These are phyloP conservation scores for Fistulifera pelliculosa DNA, from an alignment of 108 stramenopile genomes.

Conservation along the genomic window DNA sequence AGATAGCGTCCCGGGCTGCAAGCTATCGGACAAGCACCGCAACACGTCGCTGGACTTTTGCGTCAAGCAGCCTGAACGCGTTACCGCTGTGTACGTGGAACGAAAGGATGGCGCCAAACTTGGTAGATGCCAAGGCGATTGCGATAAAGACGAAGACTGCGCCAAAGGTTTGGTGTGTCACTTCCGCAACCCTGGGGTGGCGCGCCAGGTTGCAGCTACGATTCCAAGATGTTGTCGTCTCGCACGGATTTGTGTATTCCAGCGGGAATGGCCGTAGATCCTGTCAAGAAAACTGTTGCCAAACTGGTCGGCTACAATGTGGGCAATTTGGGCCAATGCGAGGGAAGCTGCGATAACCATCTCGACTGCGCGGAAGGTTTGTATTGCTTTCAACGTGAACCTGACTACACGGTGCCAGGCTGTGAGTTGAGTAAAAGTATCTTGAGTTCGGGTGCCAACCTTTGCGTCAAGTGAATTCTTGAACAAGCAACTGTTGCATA, in stretches of 20 bases:
- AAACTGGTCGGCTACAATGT: neutral
- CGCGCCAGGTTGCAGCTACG: constrained; percentile 15
- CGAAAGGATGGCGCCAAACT: neutral
- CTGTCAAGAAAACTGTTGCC: neutral
- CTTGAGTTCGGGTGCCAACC: no score
- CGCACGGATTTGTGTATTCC: no score
- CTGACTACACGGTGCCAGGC: constrained; percentile 11
- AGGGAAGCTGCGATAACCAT: constrained; percentile 1
- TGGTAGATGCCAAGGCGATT: constrained; percentile 6
- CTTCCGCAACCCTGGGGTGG: neutral
- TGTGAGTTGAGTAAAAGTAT: no score
- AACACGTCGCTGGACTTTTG: no score
- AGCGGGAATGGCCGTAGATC: no score
- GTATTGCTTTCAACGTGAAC: constrained; percentile 11
- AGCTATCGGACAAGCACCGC: no score
- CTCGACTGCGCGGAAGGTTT: neutral
- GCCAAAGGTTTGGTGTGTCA: neutral
- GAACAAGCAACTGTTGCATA: no score
- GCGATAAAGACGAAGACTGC: constrained; percentile 6
- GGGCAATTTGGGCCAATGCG: neutral
- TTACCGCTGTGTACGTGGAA: no score
- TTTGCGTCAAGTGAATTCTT: no score
- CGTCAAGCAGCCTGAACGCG: no score
- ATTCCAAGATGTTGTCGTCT: no score
- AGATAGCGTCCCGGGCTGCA: no score